Percentiles rank a stretch among this genome's conserved stretches.
phyloP scores from a whole-genome alignment of 192 early-diverging fungal genomes.

The Backusella australiensis region DNA sequence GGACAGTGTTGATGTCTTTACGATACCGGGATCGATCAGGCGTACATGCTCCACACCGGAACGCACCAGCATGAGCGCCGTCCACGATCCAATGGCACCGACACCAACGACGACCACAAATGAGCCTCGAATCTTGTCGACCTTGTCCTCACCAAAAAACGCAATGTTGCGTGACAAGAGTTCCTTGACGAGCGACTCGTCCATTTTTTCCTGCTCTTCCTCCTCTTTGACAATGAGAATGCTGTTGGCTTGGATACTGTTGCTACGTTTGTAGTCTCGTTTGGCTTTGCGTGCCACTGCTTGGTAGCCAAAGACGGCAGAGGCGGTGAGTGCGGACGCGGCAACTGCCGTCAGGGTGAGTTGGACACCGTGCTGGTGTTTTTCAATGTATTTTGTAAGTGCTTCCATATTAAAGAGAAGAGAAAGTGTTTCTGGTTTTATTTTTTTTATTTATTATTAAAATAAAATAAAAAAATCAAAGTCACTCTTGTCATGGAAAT shows the following conservation, averaged over 20 bases:
- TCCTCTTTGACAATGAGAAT: background rate
- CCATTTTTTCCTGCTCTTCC: background rate
- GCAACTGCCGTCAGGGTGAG: conserved; percentile 51
- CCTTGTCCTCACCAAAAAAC: conserved; percentile 85
- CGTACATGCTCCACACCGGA: conserved; percentile 84
- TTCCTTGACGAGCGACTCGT: conserved; percentile 80
- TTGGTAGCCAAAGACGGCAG: conserved; percentile 50
- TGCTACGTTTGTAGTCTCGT: conserved; percentile 39
- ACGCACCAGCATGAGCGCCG: conserved; percentile 87
- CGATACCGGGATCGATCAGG: conserved; percentile 92
- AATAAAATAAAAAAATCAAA: background rate
- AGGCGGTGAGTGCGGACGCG: conserved; percentile 60
- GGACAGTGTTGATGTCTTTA: conserved; percentile 80
- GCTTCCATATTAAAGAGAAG: background rate
- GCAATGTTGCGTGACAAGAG: conserved; percentile 88
- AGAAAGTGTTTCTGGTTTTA: background rate
- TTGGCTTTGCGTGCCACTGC: conserved; percentile 47
- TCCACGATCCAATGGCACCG: conserved; percentile 88
- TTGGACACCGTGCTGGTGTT: background rate
- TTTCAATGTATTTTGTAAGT: background rate
- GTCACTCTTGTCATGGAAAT: background rate
- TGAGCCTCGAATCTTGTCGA: conserved; percentile 65
- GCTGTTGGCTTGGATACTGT: background rate
- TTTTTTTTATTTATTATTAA: background rate
- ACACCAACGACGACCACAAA: conserved; percentile 92